phyloP scores from a whole-genome alignment of 345 rosid species.

The Xanthoceras sorbifolium region DNA sequence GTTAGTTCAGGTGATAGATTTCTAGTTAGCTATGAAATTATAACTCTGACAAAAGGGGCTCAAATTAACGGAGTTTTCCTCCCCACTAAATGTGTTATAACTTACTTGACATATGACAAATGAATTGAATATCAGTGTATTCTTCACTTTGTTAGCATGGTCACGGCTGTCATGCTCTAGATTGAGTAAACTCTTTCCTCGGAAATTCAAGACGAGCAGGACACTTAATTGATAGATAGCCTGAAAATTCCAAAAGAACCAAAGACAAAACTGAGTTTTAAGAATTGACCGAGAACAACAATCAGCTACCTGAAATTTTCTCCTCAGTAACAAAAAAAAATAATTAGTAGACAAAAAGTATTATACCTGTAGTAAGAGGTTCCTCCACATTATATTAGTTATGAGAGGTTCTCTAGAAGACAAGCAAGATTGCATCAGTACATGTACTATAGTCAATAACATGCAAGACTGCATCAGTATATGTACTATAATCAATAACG shows the following conservation, averaged over 20 bases:
- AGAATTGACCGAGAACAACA: background rate
- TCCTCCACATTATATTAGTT: slow-evolving; percentile 99
- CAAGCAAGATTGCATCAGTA: slow-evolving; percentile 15
- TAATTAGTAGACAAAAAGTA: background rate
- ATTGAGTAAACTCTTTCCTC: slow-evolving; percentile 59
- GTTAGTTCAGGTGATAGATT: background rate
- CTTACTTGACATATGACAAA: slow-evolving; percentile 94
- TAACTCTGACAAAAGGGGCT: background rate
- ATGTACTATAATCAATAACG: background rate
- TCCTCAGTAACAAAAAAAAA: background rate
- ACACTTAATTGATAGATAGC: slow-evolving; percentile 80
- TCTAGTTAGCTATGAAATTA: background rate
- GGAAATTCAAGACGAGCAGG: slow-evolving; percentile 74
- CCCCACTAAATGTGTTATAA: background rate
- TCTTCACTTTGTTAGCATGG: slow-evolving; percentile 64
- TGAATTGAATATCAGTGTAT: slow-evolving; percentile 86
- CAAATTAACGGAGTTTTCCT: background rate
- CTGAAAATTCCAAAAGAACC: slow-evolving; percentile 38
- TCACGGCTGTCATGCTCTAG: slow-evolving; percentile 31
- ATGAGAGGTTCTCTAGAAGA: slow-evolving; percentile 87
- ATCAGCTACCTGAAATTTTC: background rate
- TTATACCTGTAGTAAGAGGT: slow-evolving; percentile 82
- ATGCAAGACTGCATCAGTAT: slow-evolving; percentile 11
- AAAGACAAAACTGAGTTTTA: background rate
- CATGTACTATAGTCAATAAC: background rate